Percentiles rank a stretch among this genome's conserved stretches.
Evolutionary conservation across 2,329 filamentous ascomycete genomes (phyloP).

Genomic region (Trichoderma sp.): DNA sequence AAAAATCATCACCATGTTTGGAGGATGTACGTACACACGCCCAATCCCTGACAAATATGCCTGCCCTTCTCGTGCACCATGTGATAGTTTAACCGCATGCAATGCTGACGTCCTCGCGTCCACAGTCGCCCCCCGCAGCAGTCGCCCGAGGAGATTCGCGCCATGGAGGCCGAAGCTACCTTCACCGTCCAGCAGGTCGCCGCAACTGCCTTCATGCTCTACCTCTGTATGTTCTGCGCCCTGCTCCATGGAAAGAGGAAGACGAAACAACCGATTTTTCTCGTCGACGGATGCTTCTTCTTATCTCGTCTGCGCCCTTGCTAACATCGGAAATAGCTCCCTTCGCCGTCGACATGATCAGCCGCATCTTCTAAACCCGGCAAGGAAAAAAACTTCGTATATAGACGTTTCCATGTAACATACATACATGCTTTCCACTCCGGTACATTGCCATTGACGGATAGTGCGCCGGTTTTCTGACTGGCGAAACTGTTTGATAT

Average conservation of each 20-base stretch:
- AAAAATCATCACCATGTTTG: conserved; percentile 30
- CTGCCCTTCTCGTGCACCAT: neutral
- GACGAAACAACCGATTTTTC: neutral
- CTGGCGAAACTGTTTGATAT: neutral
- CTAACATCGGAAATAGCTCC: conserved; percentile 46
- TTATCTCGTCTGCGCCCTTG: neutral
- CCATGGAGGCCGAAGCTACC: conserved; percentile 67
- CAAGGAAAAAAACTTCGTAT: neutral
- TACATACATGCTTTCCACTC: neutral
- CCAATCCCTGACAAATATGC: neutral
- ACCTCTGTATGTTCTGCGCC: conserved; percentile 64
- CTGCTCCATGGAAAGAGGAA: neutral
- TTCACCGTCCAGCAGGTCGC: conserved; percentile 68
- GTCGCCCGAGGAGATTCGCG: conserved; percentile 68
- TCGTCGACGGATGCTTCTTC: neutral
- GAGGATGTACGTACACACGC: conserved; percentile 43
- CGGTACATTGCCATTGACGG: neutral
- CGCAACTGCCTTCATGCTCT: conserved; percentile 67
- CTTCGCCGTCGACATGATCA: conserved; percentile 57
- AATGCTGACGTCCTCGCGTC: conserved; percentile 7
- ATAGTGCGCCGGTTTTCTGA: neutral
- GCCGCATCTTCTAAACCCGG: conserved; percentile 43
- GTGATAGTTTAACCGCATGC: neutral
- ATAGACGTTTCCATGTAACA: neutral
- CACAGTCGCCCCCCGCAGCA: conserved; percentile 69